Evolutionary conservation across 352 stramenopile genomes (phyloP).

Genomic region (Globisporangium abappressorium): DNA sequence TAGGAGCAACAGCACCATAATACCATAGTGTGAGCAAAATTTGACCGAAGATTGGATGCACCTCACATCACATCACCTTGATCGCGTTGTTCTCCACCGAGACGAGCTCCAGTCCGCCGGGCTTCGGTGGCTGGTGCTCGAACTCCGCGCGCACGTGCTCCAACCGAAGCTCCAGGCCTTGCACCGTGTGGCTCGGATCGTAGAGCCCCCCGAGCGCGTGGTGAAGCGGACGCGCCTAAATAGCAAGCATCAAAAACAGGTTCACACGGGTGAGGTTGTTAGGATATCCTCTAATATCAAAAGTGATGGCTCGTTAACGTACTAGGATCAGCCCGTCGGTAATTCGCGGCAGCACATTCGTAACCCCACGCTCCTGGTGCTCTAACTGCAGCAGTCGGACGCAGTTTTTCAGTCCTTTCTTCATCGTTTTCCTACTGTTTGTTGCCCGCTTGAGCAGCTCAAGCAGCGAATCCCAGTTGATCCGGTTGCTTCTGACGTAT

Average conservation of each 20-base stretch:
- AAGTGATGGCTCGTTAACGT: not conserved
- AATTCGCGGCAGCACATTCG: constrained; percentile 5
- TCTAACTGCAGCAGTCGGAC: constrained; percentile 13
- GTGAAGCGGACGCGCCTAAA: constrained; percentile 11
- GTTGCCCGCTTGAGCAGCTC: not conserved
- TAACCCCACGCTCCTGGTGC: not conserved
- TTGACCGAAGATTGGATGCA: no score
- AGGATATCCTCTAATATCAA: not conserved
- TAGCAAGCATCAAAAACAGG: not conserved
- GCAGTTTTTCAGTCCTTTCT: constrained; percentile 4
- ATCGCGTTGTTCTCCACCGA: constrained; percentile 22
- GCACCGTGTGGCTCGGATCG: constrained; percentile 7
- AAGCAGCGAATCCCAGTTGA: not conserved
- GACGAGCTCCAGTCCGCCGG: constrained; percentile 20
- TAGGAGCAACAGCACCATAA: not conserved
- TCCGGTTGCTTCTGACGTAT: not conserved
- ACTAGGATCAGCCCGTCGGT: constrained; percentile 14
- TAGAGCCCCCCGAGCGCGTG: constrained; percentile 11
- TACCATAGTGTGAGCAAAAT: not conserved
- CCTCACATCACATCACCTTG: constrained; percentile 19
- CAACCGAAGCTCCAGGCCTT: constrained; percentile 13
- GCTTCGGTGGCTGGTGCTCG: constrained; percentile 20
- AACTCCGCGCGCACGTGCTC: constrained; percentile 13
- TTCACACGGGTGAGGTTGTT: not conserved
- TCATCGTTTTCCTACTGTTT: not conserved